A percentile compares a stretch with the other conserved stretches of the same genome.
These are phyloP conservation scores for Globisporangium nodosum DNA, from an alignment of 352 stramenopile genomes.

Conservation along the genomic window DNA sequence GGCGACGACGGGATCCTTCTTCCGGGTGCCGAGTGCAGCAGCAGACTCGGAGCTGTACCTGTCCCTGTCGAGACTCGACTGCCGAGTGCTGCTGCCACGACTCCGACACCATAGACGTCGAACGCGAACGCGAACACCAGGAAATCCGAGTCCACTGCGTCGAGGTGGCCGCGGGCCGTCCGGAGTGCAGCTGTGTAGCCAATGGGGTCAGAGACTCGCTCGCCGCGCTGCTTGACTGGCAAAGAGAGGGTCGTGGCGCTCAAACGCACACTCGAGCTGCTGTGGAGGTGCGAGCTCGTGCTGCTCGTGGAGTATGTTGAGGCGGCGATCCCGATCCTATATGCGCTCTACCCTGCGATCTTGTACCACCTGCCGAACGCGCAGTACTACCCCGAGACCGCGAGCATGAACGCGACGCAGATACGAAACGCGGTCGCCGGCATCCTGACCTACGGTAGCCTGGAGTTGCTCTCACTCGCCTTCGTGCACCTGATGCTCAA, in stretches of 20 bases:
- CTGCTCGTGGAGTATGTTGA: conserved; percentile 12
- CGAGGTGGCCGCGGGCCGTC: too few relatives aligned
- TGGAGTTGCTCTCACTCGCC: conserved; percentile 4
- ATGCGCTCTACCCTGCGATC: background rate
- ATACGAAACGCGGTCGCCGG: background rate
- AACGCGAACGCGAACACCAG: too few relatives aligned
- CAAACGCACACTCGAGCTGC: background rate
- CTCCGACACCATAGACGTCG: too few relatives aligned
- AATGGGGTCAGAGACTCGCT: background rate
- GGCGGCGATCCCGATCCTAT: conserved; percentile 4
- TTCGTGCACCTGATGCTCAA: conserved; percentile 1
- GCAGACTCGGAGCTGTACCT: too few relatives aligned
- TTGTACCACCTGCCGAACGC: conserved; percentile 7
- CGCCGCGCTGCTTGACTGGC: too few relatives aligned
- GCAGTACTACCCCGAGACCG: conserved; percentile 5
- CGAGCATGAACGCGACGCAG: background rate
- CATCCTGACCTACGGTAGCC: conserved; percentile 1
- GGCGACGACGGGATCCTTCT: too few relatives aligned
- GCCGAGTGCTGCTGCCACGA: too few relatives aligned
- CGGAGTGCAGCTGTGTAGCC: too few relatives aligned
- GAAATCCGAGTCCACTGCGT: too few relatives aligned
- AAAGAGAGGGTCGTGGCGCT: background rate
- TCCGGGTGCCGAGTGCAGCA: too few relatives aligned
- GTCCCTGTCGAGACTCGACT: too few relatives aligned
- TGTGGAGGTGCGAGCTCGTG: conserved; percentile 4